These are phyloP conservation scores for Ascobolus immersus DNA, from an alignment of 495 filamentous ascomycete genomes.

Conservation along the genomic window DNA sequence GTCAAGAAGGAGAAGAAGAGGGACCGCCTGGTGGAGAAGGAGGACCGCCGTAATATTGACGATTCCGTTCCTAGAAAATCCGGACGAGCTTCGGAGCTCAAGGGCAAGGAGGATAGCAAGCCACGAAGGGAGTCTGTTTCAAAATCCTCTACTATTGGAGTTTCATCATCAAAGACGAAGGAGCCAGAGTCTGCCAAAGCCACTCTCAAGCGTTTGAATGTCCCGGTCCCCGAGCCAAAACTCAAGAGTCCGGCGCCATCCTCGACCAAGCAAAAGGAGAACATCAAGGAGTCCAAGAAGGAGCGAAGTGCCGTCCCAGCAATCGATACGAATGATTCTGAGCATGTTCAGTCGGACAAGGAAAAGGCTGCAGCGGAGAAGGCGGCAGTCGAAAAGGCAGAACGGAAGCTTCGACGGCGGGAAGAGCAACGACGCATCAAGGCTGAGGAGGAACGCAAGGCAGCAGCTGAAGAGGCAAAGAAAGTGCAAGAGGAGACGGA, in stretches of 20 bases:
- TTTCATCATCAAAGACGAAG: neutral
- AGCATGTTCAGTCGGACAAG: neutral
- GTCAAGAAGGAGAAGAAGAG: no score
- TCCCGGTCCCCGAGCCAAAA: neutral
- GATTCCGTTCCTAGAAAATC: no score
- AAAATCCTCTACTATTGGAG: neutral
- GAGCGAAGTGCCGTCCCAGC: neutral
- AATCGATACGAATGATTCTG: neutral
- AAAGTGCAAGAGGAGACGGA: conserved; percentile 7
- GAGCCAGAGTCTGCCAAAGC: no score
- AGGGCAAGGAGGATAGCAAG: neutral
- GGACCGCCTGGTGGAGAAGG: no score
- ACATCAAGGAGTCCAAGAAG: neutral
- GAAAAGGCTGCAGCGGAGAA: neutral
- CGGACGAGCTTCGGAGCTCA: no score
- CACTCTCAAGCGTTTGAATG: neutral
- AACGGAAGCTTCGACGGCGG: neutral
- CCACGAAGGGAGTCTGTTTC: neutral
- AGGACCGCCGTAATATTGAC: no score
- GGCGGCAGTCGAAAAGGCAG: neutral
- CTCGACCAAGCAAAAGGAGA: neutral
- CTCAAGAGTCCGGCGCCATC: neutral
- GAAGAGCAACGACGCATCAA: neutral
- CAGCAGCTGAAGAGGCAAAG: conserved; percentile 1
- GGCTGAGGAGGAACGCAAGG: neutral